These are phyloP conservation scores for Blastomyces parvus DNA, from an alignment of 2,329 filamentous ascomycete species.

Conservation along the genomic window DNA sequence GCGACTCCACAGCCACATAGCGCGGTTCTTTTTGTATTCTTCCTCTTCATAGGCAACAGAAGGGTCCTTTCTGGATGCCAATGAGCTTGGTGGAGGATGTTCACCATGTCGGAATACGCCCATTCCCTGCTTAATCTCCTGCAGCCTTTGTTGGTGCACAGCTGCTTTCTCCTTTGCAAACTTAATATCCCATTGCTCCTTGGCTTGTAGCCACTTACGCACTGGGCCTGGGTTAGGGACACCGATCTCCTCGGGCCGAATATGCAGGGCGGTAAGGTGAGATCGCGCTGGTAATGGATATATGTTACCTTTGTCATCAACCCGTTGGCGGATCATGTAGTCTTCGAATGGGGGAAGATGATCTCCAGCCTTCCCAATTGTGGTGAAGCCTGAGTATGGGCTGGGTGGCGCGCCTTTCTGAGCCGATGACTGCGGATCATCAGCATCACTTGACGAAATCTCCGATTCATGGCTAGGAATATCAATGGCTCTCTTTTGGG, in stretches of 20 bases:
- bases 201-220: conserved; percentile 70
- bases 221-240: conserved; percentile 72
- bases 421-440: conserved; percentile 7
- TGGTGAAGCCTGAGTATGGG: conserved; percentile 20
- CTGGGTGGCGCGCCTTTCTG: conserved; percentile 11
- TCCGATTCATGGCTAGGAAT: conserved; percentile 66
- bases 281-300: conserved; percentile 55
- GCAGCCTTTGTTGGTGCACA: conserved; percentile 62
- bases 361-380: conserved; percentile 81
- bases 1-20: conserved; percentile 70
- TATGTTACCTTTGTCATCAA: conserved; percentile 68
- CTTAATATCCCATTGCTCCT: conserved; percentile 60
- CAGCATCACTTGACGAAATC: conserved; percentile 50
- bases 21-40: conserved; percentile 57
- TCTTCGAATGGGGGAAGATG: conserved; percentile 67
- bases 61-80: conserved; percentile 51
- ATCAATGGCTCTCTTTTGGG: conserved; percentile 69
- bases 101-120: conserved; percentile 62
- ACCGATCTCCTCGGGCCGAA: conserved; percentile 59
- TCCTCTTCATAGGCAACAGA: conserved; percentile 40
- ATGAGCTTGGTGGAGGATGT: conserved; percentile 68
- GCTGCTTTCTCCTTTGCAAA: conserved; percentile 61
- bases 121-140: conserved; percentile 63
- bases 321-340: conserved; percentile 86
- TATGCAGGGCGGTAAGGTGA: conserved; percentile 56